These are phyloP conservation scores for Carex kokanica DNA, from an alignment of 176 grass and related monocot genomes.

Conservation along the genomic window DNA sequence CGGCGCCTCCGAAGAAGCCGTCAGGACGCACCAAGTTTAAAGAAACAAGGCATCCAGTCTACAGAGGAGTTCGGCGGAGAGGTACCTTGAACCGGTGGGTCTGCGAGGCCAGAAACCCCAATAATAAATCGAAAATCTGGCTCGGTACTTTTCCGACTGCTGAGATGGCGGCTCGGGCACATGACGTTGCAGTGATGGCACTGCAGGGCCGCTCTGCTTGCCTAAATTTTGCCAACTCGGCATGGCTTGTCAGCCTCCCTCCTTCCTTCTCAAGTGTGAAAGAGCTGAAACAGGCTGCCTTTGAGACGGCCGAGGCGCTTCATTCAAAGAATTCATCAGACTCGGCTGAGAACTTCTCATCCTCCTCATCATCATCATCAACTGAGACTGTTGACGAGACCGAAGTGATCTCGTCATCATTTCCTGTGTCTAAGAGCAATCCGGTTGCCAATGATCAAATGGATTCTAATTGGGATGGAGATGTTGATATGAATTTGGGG, in stretches of 20 bases:
- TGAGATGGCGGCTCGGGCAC: constrained; percentile 55
- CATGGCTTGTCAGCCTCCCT: constrained; percentile 33
- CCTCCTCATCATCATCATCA: background rate
- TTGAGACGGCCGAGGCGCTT: constrained; percentile 41
- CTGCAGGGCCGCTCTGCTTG: constrained; percentile 25
- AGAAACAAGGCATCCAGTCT: constrained; percentile 78
- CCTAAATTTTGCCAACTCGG: constrained; percentile 74
- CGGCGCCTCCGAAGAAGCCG: constrained; percentile 39
- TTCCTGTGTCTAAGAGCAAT: background rate
- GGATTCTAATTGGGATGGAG: constrained; percentile 14
- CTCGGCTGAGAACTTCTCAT: background rate
- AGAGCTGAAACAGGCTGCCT: constrained; percentile 48
- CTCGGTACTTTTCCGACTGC: constrained; percentile 67
- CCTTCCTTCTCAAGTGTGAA: constrained; percentile 27
- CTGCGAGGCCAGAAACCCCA: constrained; percentile 61
- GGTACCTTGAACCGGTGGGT: constrained; percentile 53
- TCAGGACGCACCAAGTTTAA: constrained; percentile 74
- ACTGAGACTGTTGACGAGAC: background rate
- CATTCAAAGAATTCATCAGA: background rate
- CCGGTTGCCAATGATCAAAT: constrained; percentile 1
- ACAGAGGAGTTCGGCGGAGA: constrained; percentile 59
- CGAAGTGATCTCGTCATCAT: background rate
- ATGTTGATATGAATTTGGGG: constrained; percentile 10
- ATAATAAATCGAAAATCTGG: constrained; percentile 56
- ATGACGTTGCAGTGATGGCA: constrained; percentile 64